A percentile compares a stretch with the other conserved stretches of the same genome.
Conservation (phyloP, 2,329 filamentous ascomycete species). For the Graphium sp. region DNA sequence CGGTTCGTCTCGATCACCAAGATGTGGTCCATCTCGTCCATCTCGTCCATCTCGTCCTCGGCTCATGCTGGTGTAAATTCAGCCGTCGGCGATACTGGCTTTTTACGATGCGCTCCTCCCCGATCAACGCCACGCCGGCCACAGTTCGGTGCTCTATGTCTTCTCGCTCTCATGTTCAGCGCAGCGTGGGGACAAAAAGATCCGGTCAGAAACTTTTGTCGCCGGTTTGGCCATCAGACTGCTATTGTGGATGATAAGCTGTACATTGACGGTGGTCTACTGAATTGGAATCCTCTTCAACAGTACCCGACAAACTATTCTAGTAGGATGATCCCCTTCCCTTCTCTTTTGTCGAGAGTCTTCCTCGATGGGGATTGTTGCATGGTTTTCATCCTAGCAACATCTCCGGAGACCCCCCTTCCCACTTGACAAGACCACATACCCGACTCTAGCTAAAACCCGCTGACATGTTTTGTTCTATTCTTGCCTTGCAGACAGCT, state of each 20-base stretch:
- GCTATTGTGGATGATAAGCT: conserved; percentile 39
- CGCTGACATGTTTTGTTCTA: conserved; percentile 1
- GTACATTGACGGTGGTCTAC: conserved; percentile 44
- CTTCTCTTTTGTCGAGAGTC: neutral
- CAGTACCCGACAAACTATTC: conserved; percentile 33
- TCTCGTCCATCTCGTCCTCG: too few species aligned
- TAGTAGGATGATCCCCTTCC: conserved; percentile 22
- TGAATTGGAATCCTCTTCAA: conserved; percentile 34
- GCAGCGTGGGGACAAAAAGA: conserved; percentile 21
- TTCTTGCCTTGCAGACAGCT: conserved; percentile 8
- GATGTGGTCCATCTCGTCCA: too few species aligned
- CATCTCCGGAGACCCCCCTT: too few species aligned
- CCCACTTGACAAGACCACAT: too few species aligned
- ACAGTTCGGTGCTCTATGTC: neutral
- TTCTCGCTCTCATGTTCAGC: too few species aligned
- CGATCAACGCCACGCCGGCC: neutral
- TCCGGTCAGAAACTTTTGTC: conserved; percentile 34
- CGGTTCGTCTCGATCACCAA: too few species aligned
- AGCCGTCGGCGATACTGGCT: too few species aligned
- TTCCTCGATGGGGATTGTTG: neutral
- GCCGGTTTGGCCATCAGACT: conserved; percentile 40
- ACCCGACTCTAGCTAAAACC: neutral
- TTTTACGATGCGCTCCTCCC: neutral
- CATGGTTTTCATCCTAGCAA: too few species aligned
- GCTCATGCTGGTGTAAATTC: too few species aligned